These are phyloP conservation scores for Sordariomycetes sp. DNA, from an alignment of 2,329 filamentous ascomycete species.

Conservation along the genomic window DNA sequence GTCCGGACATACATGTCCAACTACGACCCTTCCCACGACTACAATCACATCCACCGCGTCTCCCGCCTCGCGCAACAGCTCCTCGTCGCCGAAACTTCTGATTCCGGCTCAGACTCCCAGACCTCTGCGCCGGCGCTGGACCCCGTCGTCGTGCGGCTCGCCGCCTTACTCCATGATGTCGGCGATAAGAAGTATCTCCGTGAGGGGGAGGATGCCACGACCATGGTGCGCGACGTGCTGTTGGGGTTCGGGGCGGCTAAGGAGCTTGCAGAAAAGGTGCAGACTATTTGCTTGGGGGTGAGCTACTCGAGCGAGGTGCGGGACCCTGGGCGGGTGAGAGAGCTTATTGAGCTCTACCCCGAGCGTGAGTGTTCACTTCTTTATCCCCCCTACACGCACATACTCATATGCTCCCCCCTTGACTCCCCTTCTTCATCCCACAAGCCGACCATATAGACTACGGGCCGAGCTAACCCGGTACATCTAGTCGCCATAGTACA, in stretches of 20 bases:
- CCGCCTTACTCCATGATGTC: conserved; percentile 74
- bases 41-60: conserved; percentile 71
- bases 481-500: conserved; percentile 58
- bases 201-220: conserved; percentile 40
- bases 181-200: conserved; percentile 72
- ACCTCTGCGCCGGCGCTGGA: conserved; percentile 22
- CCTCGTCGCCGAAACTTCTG: conserved; percentile 30
- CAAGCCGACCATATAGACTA: neutral
- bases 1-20: conserved; percentile 60
- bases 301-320: conserved; percentile 64
- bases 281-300: conserved; percentile 62
- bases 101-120: neutral
- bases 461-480: neutral
- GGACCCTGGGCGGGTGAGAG: conserved; percentile 44
- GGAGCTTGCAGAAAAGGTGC: conserved; percentile 50
- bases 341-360: conserved; percentile 50
- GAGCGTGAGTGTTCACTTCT: conserved; percentile 27
- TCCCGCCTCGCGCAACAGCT: conserved; percentile 58
- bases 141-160: conserved; percentile 46
- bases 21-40: conserved; percentile 83
- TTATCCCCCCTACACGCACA: neutral
- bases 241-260: conserved; percentile 38
- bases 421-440: no score
- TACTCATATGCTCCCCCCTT: neutral
- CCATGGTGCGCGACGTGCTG: conserved; percentile 42